These are phyloP conservation scores for Irpex rosettiformis DNA, from an alignment of 1,284 basidiomycete species.

Conservation along the genomic window DNA sequence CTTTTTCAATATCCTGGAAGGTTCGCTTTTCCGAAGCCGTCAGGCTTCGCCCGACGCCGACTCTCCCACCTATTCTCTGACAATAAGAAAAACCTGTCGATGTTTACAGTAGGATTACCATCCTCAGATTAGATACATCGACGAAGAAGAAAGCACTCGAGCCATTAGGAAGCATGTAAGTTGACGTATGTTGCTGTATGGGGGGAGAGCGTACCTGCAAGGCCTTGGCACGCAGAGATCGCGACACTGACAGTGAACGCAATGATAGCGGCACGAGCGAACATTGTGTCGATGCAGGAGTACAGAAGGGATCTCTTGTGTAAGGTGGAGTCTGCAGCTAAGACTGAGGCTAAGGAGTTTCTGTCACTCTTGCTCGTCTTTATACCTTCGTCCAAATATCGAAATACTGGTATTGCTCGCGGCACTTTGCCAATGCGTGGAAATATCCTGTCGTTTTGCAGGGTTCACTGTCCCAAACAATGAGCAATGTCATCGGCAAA, in stretches of 20 bases:
- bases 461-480: neutral
- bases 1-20: too few relatives aligned
- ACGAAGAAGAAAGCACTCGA: too few relatives aligned
- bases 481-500: too few relatives aligned
- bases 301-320: neutral
- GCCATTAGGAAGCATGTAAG: neutral
- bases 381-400: neutral
- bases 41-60: too few relatives aligned
- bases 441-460: too few relatives aligned
- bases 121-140: too few relatives aligned
- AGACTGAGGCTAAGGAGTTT: neutral
- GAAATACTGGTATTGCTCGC: too few relatives aligned
- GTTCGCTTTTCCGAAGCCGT: too few relatives aligned
- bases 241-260: neutral
- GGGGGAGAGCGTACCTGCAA: neutral
- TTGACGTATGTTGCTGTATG: neutral
- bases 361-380: neutral
- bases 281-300: neutral
- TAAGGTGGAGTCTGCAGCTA: neutral
- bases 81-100: too few relatives aligned
- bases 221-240: neutral
- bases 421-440: too few relatives aligned
- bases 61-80: too few relatives aligned
- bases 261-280: conserved; percentile 2
- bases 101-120: too few relatives aligned